phyloP scores from a whole-genome alignment of 2,329 filamentous ascomycete species.

The Thelonectria discophora region DNA sequence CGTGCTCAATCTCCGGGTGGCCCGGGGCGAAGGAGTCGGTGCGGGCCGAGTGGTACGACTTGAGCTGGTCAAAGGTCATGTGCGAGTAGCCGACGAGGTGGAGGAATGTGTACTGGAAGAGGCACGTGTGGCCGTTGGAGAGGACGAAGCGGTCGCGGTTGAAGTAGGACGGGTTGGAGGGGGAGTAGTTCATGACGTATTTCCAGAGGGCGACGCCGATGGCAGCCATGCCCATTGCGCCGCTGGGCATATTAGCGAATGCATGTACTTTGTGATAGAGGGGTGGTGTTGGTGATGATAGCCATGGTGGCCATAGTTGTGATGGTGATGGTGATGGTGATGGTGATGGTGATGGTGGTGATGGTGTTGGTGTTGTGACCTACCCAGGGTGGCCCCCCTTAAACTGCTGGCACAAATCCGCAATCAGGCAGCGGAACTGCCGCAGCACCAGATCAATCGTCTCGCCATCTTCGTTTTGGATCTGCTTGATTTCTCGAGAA shows the following conservation, averaged over 20 bases:
- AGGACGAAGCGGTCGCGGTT: slow-evolving; percentile 71
- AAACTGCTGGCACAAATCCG: slow-evolving; percentile 76
- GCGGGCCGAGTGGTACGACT: slow-evolving; percentile 58
- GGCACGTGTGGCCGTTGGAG: slow-evolving; percentile 66
- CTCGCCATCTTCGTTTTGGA: slow-evolving; percentile 38
- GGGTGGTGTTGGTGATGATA: background rate
- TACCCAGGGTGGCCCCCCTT: slow-evolving; percentile 74
- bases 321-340: background rate
- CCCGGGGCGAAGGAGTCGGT: slow-evolving; percentile 62
- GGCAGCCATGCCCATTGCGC: slow-evolving; percentile 68
- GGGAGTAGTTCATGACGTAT: slow-evolving; percentile 69
- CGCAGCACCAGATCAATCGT: slow-evolving; percentile 61
- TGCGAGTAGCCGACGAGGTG: slow-evolving; percentile 62
- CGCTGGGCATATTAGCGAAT: slow-evolving; percentile 29
- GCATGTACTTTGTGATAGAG: background rate
- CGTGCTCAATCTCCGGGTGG: slow-evolving; percentile 66
- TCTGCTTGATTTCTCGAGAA: slow-evolving; percentile 37
- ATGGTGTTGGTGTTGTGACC: slow-evolving; percentile 28
- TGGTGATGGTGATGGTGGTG: background rate
- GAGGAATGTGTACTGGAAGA: slow-evolving; percentile 64
- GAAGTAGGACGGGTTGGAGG: slow-evolving; percentile 64
- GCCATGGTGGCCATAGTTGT: background rate
- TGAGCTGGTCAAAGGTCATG: slow-evolving; percentile 66
- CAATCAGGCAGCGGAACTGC: slow-evolving; percentile 70
- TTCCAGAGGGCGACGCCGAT: slow-evolving; percentile 69